Evolutionary conservation across 345 rosid genomes (phyloP), one percentile per base, ranked within the genome.

Genomic region (Bruguiera sexangula): DNA sequence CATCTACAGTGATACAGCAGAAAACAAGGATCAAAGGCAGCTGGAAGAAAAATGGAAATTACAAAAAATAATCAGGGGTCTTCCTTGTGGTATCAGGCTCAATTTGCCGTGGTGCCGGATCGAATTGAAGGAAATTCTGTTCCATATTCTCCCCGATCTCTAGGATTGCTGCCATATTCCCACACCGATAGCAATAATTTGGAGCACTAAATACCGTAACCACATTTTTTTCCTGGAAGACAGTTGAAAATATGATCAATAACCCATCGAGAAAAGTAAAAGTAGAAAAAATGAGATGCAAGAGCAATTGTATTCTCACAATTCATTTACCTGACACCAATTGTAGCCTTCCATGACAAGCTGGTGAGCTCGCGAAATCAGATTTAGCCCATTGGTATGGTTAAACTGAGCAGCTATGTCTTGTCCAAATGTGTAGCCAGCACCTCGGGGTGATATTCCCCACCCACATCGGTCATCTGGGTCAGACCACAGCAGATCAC

Each of bases 361-460:
- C 71, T 93, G 98, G 74, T 93, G 98, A 67, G 98, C 98, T 74
- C 98, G 85, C 52, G 98, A 93, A 65, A 93, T 89, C 69, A 93
- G 83, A 60, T 80, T 67, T 58, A 89, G 98, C 63, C 98, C 98
- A 76, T 93, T 93, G 29, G 91, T 86, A 70, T 88, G 94, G 78
- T 93, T 91, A 82, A 91, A 93, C 50, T 85, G 87, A 62, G 82
- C 71, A 32, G 98, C 97, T 37, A 93, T 93, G 78, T 95, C 99
- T 79, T 92, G 97, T 58, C 96, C 96, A 63, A 93, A 93, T 0
- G 98, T 93, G 73, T 93, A 93, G 56, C 98, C 96, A 63, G 98
- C 98, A 56, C 98, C 97, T 65, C 97, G 96, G 16, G 98, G 98
- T 59, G 98, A 91, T 74, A 93, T 93, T 22, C 98, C 97, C 98